Conservation (phyloP, 306 rosid species). For the Cucurbita moschata region DNA sequence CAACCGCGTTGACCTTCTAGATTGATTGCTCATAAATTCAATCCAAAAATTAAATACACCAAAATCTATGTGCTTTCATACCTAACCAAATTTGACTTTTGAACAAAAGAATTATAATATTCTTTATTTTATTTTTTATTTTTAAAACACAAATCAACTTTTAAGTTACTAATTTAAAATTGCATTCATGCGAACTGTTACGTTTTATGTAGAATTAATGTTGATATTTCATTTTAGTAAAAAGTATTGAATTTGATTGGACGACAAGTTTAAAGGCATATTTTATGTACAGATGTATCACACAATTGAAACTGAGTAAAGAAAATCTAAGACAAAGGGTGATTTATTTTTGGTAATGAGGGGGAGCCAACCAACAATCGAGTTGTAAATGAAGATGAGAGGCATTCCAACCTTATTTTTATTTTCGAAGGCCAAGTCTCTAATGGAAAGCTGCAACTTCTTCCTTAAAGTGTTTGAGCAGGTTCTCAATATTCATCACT, state of each 20-base stretch:
- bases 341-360: neutral
- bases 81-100: neutral
- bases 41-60: neutral
- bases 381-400: neutral
- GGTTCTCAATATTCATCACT: constrained; percentile 44
- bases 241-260: too few relatives aligned
- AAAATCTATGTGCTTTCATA: neutral
- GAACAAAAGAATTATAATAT: neutral
- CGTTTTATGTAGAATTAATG: neutral
- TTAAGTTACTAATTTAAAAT: too few relatives aligned
- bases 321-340: neutral
- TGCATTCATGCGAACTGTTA: too few relatives aligned
- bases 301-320: neutral
- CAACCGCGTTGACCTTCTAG: neutral
- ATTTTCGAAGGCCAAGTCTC: neutral
- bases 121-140: too few relatives aligned
- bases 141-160: neutral
- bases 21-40: neutral
- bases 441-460: constrained; percentile 51
- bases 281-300: neutral
- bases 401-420: neutral
- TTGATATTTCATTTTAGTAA: neutral
- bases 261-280: too few relatives aligned
- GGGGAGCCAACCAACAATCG: neutral
- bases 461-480: constrained; percentile 46